Conservation (phyloP, 2,329 filamentous ascomycete genomes). For the Fusarium dlaminii region DNA sequence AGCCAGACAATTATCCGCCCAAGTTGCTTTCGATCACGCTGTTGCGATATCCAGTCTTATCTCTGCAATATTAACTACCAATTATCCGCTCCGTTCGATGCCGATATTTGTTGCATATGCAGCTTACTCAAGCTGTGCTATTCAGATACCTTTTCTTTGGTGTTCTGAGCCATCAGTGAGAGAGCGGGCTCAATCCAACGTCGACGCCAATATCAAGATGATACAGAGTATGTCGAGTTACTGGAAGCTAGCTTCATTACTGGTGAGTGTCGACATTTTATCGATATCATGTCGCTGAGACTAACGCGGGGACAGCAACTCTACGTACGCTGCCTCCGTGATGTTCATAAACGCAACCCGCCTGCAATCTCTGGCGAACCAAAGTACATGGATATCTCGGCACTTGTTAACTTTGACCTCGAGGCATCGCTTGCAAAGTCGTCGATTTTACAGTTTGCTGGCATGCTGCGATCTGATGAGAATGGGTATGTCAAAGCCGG, state of each 20-base stretch:
- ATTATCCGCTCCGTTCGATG: rapidly evolving
- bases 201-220: not conserved
- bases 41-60: not conserved
- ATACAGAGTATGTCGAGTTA: not conserved
- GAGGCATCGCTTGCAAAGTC: not conserved
- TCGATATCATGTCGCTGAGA: rapidly evolving
- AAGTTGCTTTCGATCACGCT: not conserved
- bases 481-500: not conserved
- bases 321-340: not conserved
- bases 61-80: rapidly evolving
- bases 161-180: not conserved
- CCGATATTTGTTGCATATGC: conserved; percentile 3
- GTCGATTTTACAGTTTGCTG: not conserved
- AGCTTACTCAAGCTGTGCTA: not conserved
- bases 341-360: not conserved
- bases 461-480: not conserved
- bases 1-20: not conserved
- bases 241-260: not conserved
- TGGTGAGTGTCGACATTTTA: rapidly evolving
- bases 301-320: not conserved
- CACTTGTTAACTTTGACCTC: rapidly evolving
- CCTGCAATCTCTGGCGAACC: not conserved
- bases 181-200: not conserved
- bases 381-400: not conserved
- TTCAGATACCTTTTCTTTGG: conserved; percentile 1